Base-by-base conservation (phyloP, 108 stramenopile genomes). In the Cyclostephanos invisitatus region DNA sequence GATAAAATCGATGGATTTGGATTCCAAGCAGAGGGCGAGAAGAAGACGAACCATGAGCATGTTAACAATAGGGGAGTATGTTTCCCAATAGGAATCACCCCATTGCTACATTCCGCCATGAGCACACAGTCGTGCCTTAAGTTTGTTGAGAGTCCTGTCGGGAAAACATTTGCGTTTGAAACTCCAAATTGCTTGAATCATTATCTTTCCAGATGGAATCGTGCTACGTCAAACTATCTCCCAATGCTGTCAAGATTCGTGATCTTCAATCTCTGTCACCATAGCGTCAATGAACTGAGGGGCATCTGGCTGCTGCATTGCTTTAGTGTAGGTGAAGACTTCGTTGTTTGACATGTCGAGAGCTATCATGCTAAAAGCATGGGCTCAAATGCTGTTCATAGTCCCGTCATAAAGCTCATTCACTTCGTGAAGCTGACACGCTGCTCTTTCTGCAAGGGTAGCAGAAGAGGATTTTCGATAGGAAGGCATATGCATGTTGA, bases 341-440 rank as follows among this genome's bases (percentile, higher is more conserved):
- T 70, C 68, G 21, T 61, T 61, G 9, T 12, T 15, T 7, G 18
- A 38, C 29, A 20, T 37, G 4, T 62, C 61, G 7, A 36, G 28
- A 29, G 58, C 22, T 59, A 59, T 4, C 3, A n/a, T 40, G 35
- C 32, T 36, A n/a, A 36, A 36, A 10, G 28, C 18, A 5, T 38
- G 15, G 7, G 28, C 2, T 4, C 37, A 7, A 3, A 50, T 9
- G 3, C 10, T 7, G 20, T 62, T 62, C 36, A 29, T 10, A 3
- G 61, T 65, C 1, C 66, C 66, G 53, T 67, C 66, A 53, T 67
- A 67, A 5, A 49, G 29, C 35, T 67, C 66, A 53, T 67, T 67
- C 7, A 49, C 3, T 67, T 54, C 51, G 28, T 51, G 49, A 32
- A 67, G 25, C 7, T 11, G 27, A 51, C 12, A 54, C 12, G 53